Evolutionary conservation across 75 land plant species (phyloP).

Genomic region (Selaginella moellendorffii): DNA sequence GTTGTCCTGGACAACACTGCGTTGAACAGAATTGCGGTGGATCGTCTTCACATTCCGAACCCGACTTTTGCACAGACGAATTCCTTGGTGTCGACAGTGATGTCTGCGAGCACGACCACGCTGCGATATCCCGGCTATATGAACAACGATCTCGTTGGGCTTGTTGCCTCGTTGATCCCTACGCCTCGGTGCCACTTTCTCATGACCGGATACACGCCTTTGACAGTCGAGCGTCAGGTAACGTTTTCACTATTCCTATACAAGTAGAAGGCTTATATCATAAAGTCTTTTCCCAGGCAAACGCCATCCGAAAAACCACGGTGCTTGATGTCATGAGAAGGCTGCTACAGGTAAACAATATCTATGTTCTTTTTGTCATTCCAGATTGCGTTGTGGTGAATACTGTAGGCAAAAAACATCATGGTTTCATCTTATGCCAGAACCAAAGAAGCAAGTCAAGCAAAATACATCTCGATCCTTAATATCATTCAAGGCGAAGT

Average conservation of each 20-base stretch:
- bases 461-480: constrained; percentile 93
- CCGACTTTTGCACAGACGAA: constrained; percentile 98
- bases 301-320: constrained; percentile 95
- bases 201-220: constrained; percentile 98
- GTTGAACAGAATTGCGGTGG: constrained; percentile 93
- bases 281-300: constrained; percentile 63
- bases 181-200: constrained; percentile 98
- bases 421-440: constrained; percentile 99
- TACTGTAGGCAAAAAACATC: constrained; percentile 78
- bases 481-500: constrained; percentile 99
- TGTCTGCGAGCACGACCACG: constrained; percentile 99
- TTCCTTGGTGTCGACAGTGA: constrained; percentile 95
- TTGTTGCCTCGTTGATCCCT: constrained; percentile 91
- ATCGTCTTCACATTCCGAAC: constrained; percentile 80
- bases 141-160: constrained; percentile 99
- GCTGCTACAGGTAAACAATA: constrained; percentile 96
- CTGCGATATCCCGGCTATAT: constrained; percentile 97
- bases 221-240: constrained; percentile 98
- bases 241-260: too few relatives aligned
- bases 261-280: too few relatives aligned
- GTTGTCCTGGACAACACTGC: constrained; percentile 99
- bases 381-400: not conserved
- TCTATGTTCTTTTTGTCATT: too few relatives aligned
- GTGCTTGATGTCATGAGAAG: constrained; percentile 99
- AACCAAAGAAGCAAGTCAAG: constrained; percentile 97